Evolutionary conservation across 352 stramenopile genomes (phyloP).

Genomic region (Phytophthora cactorum): DNA sequence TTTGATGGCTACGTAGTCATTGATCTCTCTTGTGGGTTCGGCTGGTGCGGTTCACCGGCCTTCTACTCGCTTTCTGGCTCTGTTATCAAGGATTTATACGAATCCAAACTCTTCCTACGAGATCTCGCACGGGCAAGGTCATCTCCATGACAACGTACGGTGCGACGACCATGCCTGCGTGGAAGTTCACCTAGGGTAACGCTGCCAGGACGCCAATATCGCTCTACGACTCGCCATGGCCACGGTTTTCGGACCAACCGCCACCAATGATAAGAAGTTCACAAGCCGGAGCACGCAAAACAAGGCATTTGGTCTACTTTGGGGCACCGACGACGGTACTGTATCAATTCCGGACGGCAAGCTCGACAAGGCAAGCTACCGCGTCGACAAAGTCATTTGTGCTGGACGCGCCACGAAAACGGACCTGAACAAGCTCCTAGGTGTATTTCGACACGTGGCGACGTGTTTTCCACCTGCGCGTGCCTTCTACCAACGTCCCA

Average conservation of each 20-base stretch:
- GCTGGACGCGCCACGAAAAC: no score
- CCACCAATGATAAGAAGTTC: neutral
- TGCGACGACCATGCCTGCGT: conserved; percentile 28
- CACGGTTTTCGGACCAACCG: no score
- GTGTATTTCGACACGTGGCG: no score
- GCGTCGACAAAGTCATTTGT: no score
- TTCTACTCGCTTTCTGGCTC: neutral
- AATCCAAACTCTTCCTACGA: neutral
- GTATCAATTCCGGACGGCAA: neutral
- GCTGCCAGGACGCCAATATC: no score
- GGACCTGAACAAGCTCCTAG: no score
- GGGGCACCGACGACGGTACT: neutral
- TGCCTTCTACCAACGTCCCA: no score
- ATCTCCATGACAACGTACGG: conserved; percentile 12
- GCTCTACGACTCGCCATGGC: no score
- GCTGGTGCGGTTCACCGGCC: neutral
- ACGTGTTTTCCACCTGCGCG: no score
- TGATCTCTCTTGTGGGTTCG: neutral
- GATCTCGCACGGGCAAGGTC: neutral
- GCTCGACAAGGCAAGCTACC: no score
- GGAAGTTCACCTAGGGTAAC: neutral
- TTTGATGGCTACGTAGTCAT: neutral
- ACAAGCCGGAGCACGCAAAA: neutral
- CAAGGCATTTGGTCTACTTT: neutral
- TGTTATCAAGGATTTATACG: neutral